Evolutionary conservation across 1,284 basidiomycete species (phyloP).

Genomic region (Ganoderma sp.): DNA sequence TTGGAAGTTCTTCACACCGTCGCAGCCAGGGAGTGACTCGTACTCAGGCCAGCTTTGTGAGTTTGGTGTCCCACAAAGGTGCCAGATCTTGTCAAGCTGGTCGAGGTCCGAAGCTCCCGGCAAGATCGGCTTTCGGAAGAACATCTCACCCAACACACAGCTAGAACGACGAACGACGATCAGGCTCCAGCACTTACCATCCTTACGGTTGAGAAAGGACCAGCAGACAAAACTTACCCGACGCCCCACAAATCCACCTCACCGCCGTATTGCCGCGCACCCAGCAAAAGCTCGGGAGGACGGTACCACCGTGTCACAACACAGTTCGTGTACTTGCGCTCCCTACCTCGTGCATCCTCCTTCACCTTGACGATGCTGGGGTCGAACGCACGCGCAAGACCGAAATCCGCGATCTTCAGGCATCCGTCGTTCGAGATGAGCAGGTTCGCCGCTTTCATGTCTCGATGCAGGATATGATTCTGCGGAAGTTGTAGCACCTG

Average conservation of each 20-base stretch:
- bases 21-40: slow-evolving; percentile 79
- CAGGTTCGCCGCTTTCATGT: slow-evolving; percentile 98
- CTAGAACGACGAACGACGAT: slow-evolving; percentile 44
- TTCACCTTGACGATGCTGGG: slow-evolving; percentile 50
- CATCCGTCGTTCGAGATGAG: slow-evolving; percentile 88
- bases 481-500: slow-evolving; percentile 42
- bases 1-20: slow-evolving; percentile 71
- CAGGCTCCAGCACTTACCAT: slow-evolving; percentile 7
- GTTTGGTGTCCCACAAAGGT: slow-evolving; percentile 87
- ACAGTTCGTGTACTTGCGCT: slow-evolving; percentile 91
- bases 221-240: slow-evolving; percentile 60
- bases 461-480: slow-evolving; percentile 96
- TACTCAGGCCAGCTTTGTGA: slow-evolving; percentile 86
- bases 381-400: slow-evolving; percentile 85
- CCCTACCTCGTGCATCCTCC: slow-evolving; percentile 54
- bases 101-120: slow-evolving; percentile 89
- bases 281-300: slow-evolving; percentile 93
- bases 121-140: slow-evolving; percentile 85
- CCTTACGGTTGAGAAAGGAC: too few relatives aligned
- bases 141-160: slow-evolving; percentile 97
- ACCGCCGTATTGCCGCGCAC: slow-evolving; percentile 88
- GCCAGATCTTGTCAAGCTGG: slow-evolving; percentile 90
- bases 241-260: slow-evolving; percentile 99
- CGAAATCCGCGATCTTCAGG: slow-evolving; percentile 95
- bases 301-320: slow-evolving; percentile 99